Evolutionary conservation across 129 eudicot genomes (phyloP).

Genomic region (Artemisia argyi): DNA sequence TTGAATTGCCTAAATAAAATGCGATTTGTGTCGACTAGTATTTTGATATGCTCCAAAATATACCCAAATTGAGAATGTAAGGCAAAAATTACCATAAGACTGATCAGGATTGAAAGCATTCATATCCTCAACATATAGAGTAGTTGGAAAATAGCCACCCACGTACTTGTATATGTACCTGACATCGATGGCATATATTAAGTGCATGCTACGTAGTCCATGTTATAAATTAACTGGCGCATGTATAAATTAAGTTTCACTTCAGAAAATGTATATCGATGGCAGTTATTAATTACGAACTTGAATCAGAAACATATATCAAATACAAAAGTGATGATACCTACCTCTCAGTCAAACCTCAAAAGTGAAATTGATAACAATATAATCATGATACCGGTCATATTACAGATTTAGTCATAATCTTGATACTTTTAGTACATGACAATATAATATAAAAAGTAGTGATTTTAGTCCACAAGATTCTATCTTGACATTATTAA

Average conservation of each 20-base stretch:
- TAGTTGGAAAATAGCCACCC: conserved; percentile 79
- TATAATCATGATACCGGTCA: no score
- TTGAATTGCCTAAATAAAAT: no score
- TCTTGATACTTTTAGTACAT: no score
- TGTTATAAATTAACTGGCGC: not conserved
- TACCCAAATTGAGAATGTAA: not conserved
- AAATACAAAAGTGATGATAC: not conserved
- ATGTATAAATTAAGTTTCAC: not conserved
- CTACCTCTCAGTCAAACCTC: no score
- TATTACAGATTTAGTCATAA: no score
- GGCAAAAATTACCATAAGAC: conserved; percentile 57
- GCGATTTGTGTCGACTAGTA: no score
- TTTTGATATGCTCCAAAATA: no score
- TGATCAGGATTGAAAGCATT: conserved; percentile 80
- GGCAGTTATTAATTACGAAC: not conserved
- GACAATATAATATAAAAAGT: no score
- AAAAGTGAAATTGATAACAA: no score
- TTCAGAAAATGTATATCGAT: not conserved
- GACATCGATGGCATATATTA: conserved; percentile 14
- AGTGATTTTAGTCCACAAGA: no score
- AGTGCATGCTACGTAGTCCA: conserved; percentile 20
- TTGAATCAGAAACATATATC: not conserved
- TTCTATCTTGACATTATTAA: no score
- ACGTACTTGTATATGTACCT: conserved; percentile 89
- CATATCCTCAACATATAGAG: conserved; percentile 77